Conservation (phyloP, 257 asterid species). For the Osmanthus fragrans region DNA sequence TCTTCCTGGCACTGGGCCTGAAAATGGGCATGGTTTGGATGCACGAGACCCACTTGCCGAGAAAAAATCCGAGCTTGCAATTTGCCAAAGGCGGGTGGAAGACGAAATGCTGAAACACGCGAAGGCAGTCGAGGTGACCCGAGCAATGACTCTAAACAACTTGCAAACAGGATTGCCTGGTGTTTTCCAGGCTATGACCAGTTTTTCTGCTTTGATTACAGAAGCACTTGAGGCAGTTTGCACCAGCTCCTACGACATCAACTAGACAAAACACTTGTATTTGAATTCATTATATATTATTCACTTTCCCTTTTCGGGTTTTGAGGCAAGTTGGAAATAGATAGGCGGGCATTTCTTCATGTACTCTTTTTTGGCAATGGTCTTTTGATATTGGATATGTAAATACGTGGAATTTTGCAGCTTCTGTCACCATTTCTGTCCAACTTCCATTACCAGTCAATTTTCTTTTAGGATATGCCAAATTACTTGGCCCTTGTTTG, state of each 20-base stretch:
- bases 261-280: conserved; percentile 20
- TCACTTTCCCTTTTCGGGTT: conserved; percentile 21
- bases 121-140: conserved; percentile 84
- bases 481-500: too few relatives aligned
- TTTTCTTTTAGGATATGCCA: not conserved
- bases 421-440: conserved; percentile 33
- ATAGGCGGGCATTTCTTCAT: conserved; percentile 35
- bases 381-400: conserved; percentile 34
- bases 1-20: conserved; percentile 63
- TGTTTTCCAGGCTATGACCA: conserved; percentile 96
- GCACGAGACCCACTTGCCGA: conserved; percentile 90
- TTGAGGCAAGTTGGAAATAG: conserved; percentile 42
- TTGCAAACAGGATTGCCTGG: conserved; percentile 96
- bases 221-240: conserved; percentile 86
- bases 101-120: conserved; percentile 84
- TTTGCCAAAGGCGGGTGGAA: conserved; percentile 84
- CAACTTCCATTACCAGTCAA: not conserved
- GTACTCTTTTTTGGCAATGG: conserved; percentile 24
- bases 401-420: conserved; percentile 69
- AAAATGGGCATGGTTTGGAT: conserved; percentile 60
- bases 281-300: conserved; percentile 13
- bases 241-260: conserved; percentile 76
- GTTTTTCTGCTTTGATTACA: conserved; percentile 75
- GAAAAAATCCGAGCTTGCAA: conserved; percentile 83
- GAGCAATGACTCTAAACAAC: conserved; percentile 89